phyloP scores from a whole-genome alignment of 441 rosid genomes.

The Kokia cookei region DNA sequence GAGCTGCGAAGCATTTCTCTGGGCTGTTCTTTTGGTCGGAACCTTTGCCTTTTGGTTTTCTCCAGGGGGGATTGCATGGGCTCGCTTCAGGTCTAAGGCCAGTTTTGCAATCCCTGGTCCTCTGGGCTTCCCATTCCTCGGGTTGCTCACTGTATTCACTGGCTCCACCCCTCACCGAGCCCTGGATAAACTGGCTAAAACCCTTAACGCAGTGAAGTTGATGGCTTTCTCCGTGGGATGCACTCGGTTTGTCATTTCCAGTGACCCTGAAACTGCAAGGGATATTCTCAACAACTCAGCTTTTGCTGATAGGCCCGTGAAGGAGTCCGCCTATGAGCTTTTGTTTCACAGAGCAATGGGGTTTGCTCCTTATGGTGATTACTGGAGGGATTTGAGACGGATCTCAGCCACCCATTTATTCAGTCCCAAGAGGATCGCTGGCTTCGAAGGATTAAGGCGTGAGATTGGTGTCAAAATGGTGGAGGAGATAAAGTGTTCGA shows the following conservation, averaged over 20 bases:
- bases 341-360: slow-evolving; percentile 79
- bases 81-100: slow-evolving; percentile 26
- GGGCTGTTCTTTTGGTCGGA: slow-evolving; percentile 23
- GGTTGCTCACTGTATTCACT: slow-evolving; percentile 17
- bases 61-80: slow-evolving; percentile 82
- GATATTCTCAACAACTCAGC: slow-evolving; percentile 62
- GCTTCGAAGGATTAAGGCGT: slow-evolving; percentile 36
- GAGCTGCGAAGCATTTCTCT: slow-evolving; percentile 26
- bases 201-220: slow-evolving; percentile 34
- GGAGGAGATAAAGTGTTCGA: slow-evolving; percentile 22
- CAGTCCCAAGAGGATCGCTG: slow-evolving; percentile 50
- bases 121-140: slow-evolving; percentile 47
- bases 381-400: slow-evolving; percentile 69
- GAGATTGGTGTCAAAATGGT: slow-evolving; percentile 47
- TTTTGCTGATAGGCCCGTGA: slow-evolving; percentile 69
- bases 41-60: slow-evolving; percentile 30
- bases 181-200: slow-evolving; percentile 36
- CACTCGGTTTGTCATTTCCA: slow-evolving; percentile 58
- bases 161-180: slow-evolving; percentile 31
- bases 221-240: slow-evolving; percentile 76
- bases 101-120: slow-evolving; percentile 54
- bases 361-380: slow-evolving; percentile 68
- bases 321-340: slow-evolving; percentile 77
- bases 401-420: slow-evolving; percentile 71
- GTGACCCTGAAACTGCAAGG: slow-evolving; percentile 58